Evolutionary conservation across 257 asterid genomes (phyloP), one percentile per base, ranked within the genome.

Genomic region (Agastache rugosa): DNA sequence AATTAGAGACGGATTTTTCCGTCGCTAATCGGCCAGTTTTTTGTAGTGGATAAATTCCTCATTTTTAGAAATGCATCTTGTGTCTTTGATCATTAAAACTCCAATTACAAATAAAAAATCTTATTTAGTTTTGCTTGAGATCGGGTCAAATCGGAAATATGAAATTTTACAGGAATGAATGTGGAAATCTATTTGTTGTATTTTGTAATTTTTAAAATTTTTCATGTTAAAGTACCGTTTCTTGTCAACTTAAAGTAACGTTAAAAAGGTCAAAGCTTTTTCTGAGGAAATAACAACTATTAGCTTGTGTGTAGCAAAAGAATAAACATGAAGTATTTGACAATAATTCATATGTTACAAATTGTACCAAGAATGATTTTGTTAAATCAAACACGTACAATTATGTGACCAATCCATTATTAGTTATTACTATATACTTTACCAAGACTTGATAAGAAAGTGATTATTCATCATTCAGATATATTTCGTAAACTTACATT

Each of bases 341-440:
- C 23, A 16, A 63, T 63, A 19, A 45, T 7, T 25, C 45, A 9
- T 45, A 48, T 47, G 2, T 67, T 29, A n/a, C 27, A 48, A n/a
- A 48, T 25, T 67, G 25, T 11, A 67, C 47, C 14, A 5, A 48
- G 27, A 50, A 47, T 25, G 61, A 48, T 47, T 48, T 48, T 45
- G 45, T 11, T 31, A n/a, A 67, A 67, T 16, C 27, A n/a, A 67
- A 29, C 9, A 67, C 1, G 17, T 67, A 48, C 45, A 25, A 47
- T 67, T 48, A 67, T 16, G 45, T 11, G 48, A 48, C 19, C 61
- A 25, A 7, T 12, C 48, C 62, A 68, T 17, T 48, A 68, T 31
- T 68, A 59, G 65, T 11, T 14, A 59, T 29, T 27, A 59, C 20
- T 27, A 45, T 44, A 66, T 48, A 31, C 60, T 67, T 25, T 67